Evolutionary conservation across 2,329 filamentous ascomycete species (phyloP).

Genomic region (Trichothecium roseum): DNA sequence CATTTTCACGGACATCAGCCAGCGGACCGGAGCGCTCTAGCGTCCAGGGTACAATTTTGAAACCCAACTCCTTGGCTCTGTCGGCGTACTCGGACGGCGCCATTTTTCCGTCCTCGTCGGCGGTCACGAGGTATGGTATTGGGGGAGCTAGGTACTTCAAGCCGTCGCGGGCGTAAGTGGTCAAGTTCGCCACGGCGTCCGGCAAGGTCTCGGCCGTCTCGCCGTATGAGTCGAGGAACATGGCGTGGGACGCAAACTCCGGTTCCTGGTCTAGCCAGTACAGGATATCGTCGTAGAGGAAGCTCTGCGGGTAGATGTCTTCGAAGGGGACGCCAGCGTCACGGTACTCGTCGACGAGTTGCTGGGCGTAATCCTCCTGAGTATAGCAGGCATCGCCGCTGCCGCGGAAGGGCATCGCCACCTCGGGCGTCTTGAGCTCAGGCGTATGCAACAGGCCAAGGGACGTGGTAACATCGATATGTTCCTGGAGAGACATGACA

Average conservation of each 20-base stretch:
- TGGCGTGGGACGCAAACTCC: conserved; percentile 48
- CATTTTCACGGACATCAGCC: conserved; percentile 31
- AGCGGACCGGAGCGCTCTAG: conserved; percentile 56
- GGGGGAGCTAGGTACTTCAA: conserved; percentile 55
- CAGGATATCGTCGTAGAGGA: conserved; percentile 51
- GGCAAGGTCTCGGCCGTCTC: conserved; percentile 40
- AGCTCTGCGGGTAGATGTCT: conserved; percentile 54
- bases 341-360: conserved; percentile 52
- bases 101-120: conserved; percentile 40
- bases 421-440: conserved; percentile 56
- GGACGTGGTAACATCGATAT: conserved; percentile 47
- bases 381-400: no score
- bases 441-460: conserved; percentile 54
- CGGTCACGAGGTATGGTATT: conserved; percentile 48
- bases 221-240: conserved; percentile 55
- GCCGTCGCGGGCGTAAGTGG: conserved; percentile 43
- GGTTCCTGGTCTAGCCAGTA: conserved; percentile 58
- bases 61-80: conserved; percentile 46
- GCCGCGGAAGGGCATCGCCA: conserved; percentile 59
- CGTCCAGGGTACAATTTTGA: conserved; percentile 59
- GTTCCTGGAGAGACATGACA: conserved; percentile 50
- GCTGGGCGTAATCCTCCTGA: conserved; percentile 52
- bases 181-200: conserved; percentile 45
- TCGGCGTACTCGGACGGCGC: conserved; percentile 54
- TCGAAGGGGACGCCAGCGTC: conserved; percentile 37